phyloP scores from a whole-genome alignment of 345 rosid species.

The Conringia planisiliqua region DNA sequence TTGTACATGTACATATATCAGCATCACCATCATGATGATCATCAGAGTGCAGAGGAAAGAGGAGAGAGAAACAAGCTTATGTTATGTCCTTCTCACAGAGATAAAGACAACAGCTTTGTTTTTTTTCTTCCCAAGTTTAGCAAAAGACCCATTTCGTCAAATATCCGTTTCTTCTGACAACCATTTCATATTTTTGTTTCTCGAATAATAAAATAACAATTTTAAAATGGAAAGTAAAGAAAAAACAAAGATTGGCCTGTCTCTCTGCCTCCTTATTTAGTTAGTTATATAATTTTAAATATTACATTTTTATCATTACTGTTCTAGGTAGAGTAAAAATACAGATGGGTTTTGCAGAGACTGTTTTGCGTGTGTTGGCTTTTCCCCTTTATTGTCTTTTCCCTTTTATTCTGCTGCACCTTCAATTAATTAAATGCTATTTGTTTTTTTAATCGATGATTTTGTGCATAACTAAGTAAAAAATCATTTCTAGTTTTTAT shows the following conservation, averaged over 20 bases:
- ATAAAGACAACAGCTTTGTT: slow-evolving; percentile 24
- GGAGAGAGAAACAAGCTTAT: slow-evolving; percentile 26
- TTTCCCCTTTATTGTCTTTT: slow-evolving; percentile 32
- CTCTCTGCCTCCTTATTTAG: slow-evolving; percentile 22
- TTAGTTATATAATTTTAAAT: slow-evolving; percentile 2
- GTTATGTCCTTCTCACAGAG: slow-evolving; percentile 30
- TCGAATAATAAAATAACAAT: not conserved
- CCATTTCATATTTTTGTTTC: not conserved
- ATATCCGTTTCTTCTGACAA: slow-evolving; percentile 33
- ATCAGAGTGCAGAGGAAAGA: slow-evolving; percentile 10
- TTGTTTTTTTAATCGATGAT: not conserved
- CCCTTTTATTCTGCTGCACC: slow-evolving; percentile 17
- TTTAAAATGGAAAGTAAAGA: not conserved
- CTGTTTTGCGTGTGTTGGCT: slow-evolving; percentile 37
- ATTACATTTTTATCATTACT: slow-evolving; percentile 17
- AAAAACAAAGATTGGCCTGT: slow-evolving; percentile 31
- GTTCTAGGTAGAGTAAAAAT: slow-evolving; percentile 28
- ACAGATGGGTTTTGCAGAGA: slow-evolving; percentile 31
- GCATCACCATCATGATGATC: slow-evolving; percentile 26
- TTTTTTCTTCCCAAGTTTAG: slow-evolving; percentile 15
- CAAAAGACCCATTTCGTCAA: slow-evolving; percentile 25
- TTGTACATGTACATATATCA: slow-evolving; percentile 32
- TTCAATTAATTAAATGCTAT: not conserved
- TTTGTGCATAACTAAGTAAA: not conserved
- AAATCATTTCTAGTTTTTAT: not conserved